Conservation (phyloP, 2,329 filamentous ascomycete species). For the Pleurostoma richardsiae region DNA sequence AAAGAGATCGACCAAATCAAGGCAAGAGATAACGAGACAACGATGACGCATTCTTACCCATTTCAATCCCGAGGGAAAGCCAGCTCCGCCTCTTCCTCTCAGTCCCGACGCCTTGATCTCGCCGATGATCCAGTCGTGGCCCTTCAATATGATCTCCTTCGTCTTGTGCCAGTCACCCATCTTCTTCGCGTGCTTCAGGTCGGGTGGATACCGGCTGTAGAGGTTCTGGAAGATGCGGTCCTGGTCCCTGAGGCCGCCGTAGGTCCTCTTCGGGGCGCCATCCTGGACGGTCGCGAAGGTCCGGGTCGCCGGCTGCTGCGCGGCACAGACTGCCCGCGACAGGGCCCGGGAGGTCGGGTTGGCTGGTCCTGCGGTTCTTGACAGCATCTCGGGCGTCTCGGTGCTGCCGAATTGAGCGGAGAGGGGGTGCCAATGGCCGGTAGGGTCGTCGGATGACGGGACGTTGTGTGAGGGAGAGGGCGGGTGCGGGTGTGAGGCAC, state of each 20-base stretch:
- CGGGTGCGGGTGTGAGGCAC: constrained; percentile 9
- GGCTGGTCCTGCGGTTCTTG: constrained; percentile 33
- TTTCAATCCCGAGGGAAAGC: constrained; percentile 97
- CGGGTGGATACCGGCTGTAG: constrained; percentile 86
- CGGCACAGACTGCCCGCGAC: constrained; percentile 36
- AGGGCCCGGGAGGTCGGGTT: constrained; percentile 33
- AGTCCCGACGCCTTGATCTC: constrained; percentile 97
- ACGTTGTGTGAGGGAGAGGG: constrained; percentile 4
- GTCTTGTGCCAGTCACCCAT: constrained; percentile 99
- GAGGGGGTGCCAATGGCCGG: constrained; percentile 22
- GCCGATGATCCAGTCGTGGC: constrained; percentile 97
- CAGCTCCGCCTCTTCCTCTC: constrained; percentile 91
- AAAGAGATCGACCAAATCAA: constrained; percentile 4
- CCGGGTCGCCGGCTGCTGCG: constrained; percentile 49
- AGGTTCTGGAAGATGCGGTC: constrained; percentile 99
- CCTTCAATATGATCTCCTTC: constrained; percentile 96
- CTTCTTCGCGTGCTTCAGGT: constrained; percentile 91
- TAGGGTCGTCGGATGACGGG: constrained; percentile 1
- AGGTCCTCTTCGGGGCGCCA: constrained; percentile 62
- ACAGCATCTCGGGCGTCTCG: constrained; percentile 30
- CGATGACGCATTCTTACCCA: constrained; percentile 62
- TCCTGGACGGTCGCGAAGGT: constrained; percentile 80
- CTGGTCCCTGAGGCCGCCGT: constrained; percentile 89
- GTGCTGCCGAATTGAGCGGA: constrained; percentile 30
- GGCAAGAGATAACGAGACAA: constrained; percentile 1